Evolutionary conservation across 2,329 filamentous ascomycete genomes (phyloP).

Genomic region (Juglanconis juglandina): DNA sequence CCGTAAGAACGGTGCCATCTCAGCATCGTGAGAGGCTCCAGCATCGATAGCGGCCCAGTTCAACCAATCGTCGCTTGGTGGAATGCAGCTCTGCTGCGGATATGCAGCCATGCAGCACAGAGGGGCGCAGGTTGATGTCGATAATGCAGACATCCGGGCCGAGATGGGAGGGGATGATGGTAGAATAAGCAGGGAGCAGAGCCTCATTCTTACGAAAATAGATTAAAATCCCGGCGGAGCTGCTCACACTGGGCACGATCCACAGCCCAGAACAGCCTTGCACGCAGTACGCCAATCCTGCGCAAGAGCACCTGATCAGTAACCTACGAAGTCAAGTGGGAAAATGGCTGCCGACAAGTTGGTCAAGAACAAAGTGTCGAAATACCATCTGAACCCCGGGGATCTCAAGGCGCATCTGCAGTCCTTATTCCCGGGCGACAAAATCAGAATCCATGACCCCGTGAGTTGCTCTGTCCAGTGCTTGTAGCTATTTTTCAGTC

Average conservation of each 20-base stretch:
- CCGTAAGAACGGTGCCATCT: background rate
- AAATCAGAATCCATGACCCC: background rate
- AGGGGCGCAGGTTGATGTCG: too few species aligned
- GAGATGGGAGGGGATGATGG: background rate
- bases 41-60: background rate
- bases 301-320: too few species aligned
- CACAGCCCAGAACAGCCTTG: too few species aligned
- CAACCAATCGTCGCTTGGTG: background rate
- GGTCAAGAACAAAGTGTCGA: background rate
- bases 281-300: too few species aligned
- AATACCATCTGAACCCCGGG: background rate
- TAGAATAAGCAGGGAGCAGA: background rate
- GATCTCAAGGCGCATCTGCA: background rate
- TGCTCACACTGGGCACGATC: background rate
- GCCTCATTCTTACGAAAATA: background rate
- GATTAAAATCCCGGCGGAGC: background rate
- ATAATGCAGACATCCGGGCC: too few species aligned
- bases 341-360: background rate
- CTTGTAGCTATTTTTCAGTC: background rate
- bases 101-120: too few species aligned
- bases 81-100: background rate
- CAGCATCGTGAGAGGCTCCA: background rate
- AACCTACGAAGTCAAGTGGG: background rate
- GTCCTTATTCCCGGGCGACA: background rate
- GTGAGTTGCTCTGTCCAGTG: background rate